Evolutionary conservation across 257 asterid species (phyloP), one percentile per base, ranked within the genome.

Genomic region (Mentha longifolia): DNA sequence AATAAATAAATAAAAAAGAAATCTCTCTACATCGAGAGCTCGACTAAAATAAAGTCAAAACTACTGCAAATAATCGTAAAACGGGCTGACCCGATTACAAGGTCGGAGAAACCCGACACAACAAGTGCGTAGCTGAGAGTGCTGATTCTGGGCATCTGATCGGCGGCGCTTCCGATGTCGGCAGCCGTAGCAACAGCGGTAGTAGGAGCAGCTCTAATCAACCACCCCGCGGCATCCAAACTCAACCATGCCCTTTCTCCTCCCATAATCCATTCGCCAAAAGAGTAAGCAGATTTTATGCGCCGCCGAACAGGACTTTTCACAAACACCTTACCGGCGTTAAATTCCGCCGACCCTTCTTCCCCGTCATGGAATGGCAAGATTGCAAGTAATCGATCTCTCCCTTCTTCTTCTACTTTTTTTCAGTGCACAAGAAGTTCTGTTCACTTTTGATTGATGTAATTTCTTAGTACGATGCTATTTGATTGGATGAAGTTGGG

Each of bases 311-410:
- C 63, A 71, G 67, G 55, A 70, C 37, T 54, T 72, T 76, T 57
- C 76, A 15, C 50, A 16, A 57, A 28, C 15, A 50, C 76, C 74
- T 62, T 45, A 62, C 81, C 75, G 76, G 71, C 67, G 61, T 70
- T 73, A 84, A 76, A 31, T 61, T 22, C 72, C 82, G 73, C 25
- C 77, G 82, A 25, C 65, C 74, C 65, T 66, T 86, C 35, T 76
- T 85, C 46, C 83, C 93, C 30, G 81, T 82, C 73, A 93, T 91
- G 98, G 78, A 86, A 77, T 91, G 95, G 97, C 98, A 93, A 70
- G 96, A 91, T 76, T 86, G 92, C 96, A 89, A 88, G 98, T 91
- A 91, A 79, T 28, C 47, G 5, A 65, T 25, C 41, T 64, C 43
- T 15, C 11, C 3, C 5, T 50, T 30, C 28, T 3, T 4, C 5